Evolutionary conservation across 441 rosid species (phyloP).

Genomic region (Eutrema salsugineum): DNA sequence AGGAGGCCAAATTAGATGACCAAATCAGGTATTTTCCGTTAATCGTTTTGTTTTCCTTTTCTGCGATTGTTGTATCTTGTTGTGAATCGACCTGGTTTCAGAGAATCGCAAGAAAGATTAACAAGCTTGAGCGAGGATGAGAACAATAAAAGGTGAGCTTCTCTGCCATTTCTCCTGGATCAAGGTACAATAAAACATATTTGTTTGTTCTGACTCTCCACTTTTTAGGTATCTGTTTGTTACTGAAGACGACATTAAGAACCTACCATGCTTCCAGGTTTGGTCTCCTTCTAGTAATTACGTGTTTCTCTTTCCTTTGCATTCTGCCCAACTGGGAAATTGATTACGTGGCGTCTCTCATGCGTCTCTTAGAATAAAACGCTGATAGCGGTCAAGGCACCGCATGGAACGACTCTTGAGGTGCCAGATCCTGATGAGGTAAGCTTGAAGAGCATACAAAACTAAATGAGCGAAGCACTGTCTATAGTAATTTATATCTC

Average conservation of each 20-base stretch:
- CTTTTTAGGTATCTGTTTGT: slow-evolving; percentile 84
- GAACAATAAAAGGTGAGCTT: slow-evolving; percentile 71
- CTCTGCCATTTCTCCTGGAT: neutral
- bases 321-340: neutral
- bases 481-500: slow-evolving; percentile 2
- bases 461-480: neutral
- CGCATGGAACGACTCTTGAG: slow-evolving; percentile 98
- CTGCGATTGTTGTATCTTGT: slow-evolving; percentile 17
- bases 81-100: slow-evolving; percentile 42
- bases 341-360: slow-evolving; percentile 13
- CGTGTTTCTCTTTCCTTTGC: neutral
- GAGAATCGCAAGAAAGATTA: slow-evolving; percentile 87
- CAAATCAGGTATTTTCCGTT: slow-evolving; percentile 58
- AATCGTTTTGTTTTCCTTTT: slow-evolving; percentile 18
- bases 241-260: slow-evolving; percentile 95
- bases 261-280: slow-evolving; percentile 93
- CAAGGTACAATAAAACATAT: neutral
- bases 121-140: slow-evolving; percentile 91
- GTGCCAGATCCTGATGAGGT: slow-evolving; percentile 99
- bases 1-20: slow-evolving; percentile 72
- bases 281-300: slow-evolving; percentile 14
- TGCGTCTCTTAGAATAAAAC: slow-evolving; percentile 73
- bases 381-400: slow-evolving; percentile 94
- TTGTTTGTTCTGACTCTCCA: slow-evolving; percentile 26
- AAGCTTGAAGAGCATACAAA: slow-evolving; percentile 28